Conservation (phyloP, 352 stramenopile genomes). For the Phytophthora megakarya region DNA sequence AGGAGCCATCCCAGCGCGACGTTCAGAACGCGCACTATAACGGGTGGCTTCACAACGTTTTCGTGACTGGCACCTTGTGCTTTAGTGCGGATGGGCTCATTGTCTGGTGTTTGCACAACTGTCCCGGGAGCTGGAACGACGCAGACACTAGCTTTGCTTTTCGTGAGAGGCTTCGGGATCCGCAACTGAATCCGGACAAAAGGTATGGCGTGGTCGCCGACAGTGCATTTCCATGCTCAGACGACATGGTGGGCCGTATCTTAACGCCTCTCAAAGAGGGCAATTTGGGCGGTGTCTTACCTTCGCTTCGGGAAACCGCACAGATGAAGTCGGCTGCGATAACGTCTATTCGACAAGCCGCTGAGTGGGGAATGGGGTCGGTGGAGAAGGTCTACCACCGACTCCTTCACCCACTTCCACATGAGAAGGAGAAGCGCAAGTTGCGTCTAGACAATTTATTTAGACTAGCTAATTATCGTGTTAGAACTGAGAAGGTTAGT, state of each 20-base stretch:
- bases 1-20: too few species aligned
- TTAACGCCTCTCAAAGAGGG: conserved; percentile 10
- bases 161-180: conserved; percentile 1
- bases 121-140: conserved; percentile 25
- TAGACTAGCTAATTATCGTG: too few species aligned
- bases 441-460: too few species aligned
- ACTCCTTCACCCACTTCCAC: too few species aligned
- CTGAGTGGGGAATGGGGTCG: conserved; percentile 8
- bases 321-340: neutral
- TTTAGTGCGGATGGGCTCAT: conserved; percentile 24
- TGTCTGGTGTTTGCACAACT: conserved; percentile 22
- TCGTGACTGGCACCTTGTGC: conserved; percentile 18
- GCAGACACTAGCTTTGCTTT: conserved; percentile 7
- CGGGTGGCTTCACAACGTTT: conserved; percentile 5
- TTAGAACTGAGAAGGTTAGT: too few species aligned
- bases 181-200: neutral
- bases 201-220: conserved; percentile 15
- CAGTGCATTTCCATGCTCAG: conserved; percentile 9
- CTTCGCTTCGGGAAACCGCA: neutral
- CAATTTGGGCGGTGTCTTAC: neutral
- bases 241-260: neutral
- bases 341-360: neutral
- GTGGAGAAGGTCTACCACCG: neutral
- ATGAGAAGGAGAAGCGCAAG: too few species aligned
- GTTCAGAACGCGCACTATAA: neutral